Base-by-base conservation (phyloP, 2,329 filamentous ascomycete species). In the Paraconiothyrium brasiliense region DNA sequence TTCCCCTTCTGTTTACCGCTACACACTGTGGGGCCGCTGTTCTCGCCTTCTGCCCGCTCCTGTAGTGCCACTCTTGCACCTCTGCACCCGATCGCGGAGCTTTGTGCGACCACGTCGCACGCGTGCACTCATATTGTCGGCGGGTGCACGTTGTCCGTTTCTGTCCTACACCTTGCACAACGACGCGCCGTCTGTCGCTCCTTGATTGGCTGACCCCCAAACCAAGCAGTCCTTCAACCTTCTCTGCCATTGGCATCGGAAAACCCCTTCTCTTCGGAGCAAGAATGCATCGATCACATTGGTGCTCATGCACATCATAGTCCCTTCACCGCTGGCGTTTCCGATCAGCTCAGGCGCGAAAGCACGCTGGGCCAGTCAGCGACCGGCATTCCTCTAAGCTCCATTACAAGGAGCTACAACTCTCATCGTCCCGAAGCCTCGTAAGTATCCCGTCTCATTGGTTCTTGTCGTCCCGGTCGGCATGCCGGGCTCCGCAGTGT, bases 371-470 rank as follows among this genome's bases (percentile, higher is more conserved):
- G 78, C 67, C 80, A 84, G 69, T 79, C 81, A 71, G 71, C 81
- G 59, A 73, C 77, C 59, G 78, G 79, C 69, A 77, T 81, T 56
- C 80, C 81, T 61, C 81, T 84, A 71, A 79, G 76, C 71, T 83
- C 82, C 76, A 80, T 80, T 74, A 73, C 82, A 66, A 66, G 69
- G 79, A 81, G 83, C 79, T 86, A 84, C 80, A 80, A 81, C 72
- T 71, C 83, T 77, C 81, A 81, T 76, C 83, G 82, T 78, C 78
- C 83, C 81, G 84, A 87, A 76, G 77, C 81, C 77, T 81, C 80
- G 85, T 87, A 84, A 83, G 85, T 86, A 73, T 63, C 59, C 63
- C 62, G 59, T 75, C 74, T 76, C 57, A 58, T 58, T 58, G 57
- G 57, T 39, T 30, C 57, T 54, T 67, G 46, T 62, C 65, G 62